Base-by-base conservation (phyloP, 257 asterid species). In the Penstemon newberryi region DNA sequence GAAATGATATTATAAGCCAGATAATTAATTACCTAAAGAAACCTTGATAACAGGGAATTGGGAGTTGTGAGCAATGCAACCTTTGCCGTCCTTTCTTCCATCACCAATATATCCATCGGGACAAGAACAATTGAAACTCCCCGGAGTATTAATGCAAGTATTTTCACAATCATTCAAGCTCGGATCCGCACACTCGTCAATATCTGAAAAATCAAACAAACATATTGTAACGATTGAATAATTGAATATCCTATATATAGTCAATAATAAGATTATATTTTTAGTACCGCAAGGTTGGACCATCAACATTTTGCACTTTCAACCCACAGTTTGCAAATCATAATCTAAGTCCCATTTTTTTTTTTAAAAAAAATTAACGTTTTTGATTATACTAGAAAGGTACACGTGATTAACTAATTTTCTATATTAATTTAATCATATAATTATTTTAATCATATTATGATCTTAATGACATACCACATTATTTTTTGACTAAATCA, bases 81-180 rank as follows among this genome's bases (percentile, higher is more conserved):
- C 54, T 49, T 11, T 49, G 15, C 54, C 89, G 42, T 47, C 62
- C 66, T 73, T 82, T 76, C 18, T 66, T 13, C 93, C 97, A 72
- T 88, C 84, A 6, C 96, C 96, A 38, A 4, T 46, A 39, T 65
- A 70, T 50, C 96, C 97, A 10, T 64, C 2, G 0, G 89, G 85
- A 71, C 97, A 90, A 25, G 85, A 65, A 55, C 97, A 90, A 7
- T 13, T 72, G 66, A 70, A 88, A 69, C 81, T 70, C 4, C 90
- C 94, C 36, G 42, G 66, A 18, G 39, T 45, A 51, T 81, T 86
- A 4, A 9, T 70, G 70, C 93, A 86, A 3, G 47, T 46, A 11
- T 43, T 65, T 25, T 72, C 81, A 50, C 90, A 82, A 3, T 59
- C 56, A 49, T 84, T 74, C 0, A 36, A 60, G 54, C 19, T 66